Base-by-base conservation (phyloP, 169 alveolate species). In the Plasmodium inui region DNA sequence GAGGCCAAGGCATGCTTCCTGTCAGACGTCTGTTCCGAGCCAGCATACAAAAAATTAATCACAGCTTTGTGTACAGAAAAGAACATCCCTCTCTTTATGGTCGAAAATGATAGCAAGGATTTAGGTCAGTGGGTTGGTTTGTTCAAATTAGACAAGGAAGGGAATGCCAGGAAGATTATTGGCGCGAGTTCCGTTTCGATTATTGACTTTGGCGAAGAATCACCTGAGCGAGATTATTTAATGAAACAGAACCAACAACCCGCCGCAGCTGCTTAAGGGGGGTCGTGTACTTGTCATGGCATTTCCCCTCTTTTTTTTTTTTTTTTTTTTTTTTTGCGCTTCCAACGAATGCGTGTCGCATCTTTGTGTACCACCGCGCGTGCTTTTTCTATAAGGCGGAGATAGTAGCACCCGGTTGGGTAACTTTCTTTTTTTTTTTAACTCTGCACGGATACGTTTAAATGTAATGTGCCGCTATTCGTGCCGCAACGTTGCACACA, bases 51-150 rank as follows among this genome's bases (percentile, higher is more conserved):
- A 96, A 98, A 98, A 95, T 97, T 98, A 82, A 97, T 98, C 83
- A 97, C 96, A 92, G 98, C 99, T 32, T 97, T 98, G 71, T 97
- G 99, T 96, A 96, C 97, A 85, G 99, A 98, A 85, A 97, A 98
- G 96, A 95, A 96, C 67, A 98, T 98, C 57, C 99, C 99, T 3
- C 94, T 98, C 86, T 96, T 98, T 76, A 98, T 96, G 90, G 98
- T 99, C 73, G 99, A 98, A 3, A 79, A 61, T 82, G 99, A 98
- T 95, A 97, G 99, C 96, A 97, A 97, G 95, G 98, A 97, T 32
- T 96, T 99, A 92, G 99, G 99, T 81, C 98, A 98, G 96, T 98
- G 99, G 99, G 98, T 99, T 81, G 99, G 99, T 55, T 98, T 98
- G 72, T 99, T 98, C 98, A 98, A 98, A 95, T 96, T 97, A 93